Conservation (phyloP, 208 protist species). For the Trypanosoma scelopori region DNA sequence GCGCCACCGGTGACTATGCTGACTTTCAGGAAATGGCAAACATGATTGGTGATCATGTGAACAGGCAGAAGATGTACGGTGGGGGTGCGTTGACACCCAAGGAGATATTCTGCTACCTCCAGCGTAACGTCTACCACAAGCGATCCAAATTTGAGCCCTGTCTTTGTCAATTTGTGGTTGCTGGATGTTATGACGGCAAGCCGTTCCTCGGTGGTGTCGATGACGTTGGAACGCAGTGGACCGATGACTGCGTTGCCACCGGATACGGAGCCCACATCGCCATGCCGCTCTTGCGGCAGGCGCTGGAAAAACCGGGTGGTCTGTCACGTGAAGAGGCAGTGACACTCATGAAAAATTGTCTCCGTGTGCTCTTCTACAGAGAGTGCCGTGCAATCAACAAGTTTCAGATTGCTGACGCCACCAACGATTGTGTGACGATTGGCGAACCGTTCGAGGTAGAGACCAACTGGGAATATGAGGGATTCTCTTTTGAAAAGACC, state of each 20-base stretch:
- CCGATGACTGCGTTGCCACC: slow-evolving; percentile 92
- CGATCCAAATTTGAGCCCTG: slow-evolving; percentile 96
- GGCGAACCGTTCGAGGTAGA: slow-evolving; percentile 91
- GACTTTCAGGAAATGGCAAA: slow-evolving; percentile 95
- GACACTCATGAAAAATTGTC: slow-evolving; percentile 86
- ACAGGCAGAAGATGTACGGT: slow-evolving; percentile 71
- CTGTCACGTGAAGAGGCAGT: slow-evolving; percentile 88
- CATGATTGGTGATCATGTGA: slow-evolving; percentile 75
- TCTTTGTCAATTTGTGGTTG: slow-evolving; percentile 95
- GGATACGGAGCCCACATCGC: slow-evolving; percentile 96
- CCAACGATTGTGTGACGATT: slow-evolving; percentile 69
- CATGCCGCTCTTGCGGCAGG: slow-evolving; percentile 93
- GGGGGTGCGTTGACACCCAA: slow-evolving; percentile 72
- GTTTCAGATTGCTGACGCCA: slow-evolving; percentile 90
- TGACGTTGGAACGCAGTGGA: slow-evolving; percentile 93
- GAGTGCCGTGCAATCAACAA: slow-evolving; percentile 96
- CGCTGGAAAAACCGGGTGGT: slow-evolving; percentile 72
- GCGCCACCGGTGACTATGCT: slow-evolving; percentile 94
- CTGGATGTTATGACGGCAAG: slow-evolving; percentile 84
- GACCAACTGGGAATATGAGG: slow-evolving; percentile 93
- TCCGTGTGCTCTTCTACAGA: slow-evolving; percentile 97
- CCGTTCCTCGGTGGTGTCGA: slow-evolving; percentile 95
- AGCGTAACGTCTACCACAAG: slow-evolving; percentile 93
- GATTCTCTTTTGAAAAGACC: slow-evolving; percentile 84
- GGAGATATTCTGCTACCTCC: slow-evolving; percentile 94